These are phyloP conservation scores for Trichoderma brevicompactum DNA, from an alignment of 2,329 filamentous ascomycete genomes.

Conservation along the genomic window DNA sequence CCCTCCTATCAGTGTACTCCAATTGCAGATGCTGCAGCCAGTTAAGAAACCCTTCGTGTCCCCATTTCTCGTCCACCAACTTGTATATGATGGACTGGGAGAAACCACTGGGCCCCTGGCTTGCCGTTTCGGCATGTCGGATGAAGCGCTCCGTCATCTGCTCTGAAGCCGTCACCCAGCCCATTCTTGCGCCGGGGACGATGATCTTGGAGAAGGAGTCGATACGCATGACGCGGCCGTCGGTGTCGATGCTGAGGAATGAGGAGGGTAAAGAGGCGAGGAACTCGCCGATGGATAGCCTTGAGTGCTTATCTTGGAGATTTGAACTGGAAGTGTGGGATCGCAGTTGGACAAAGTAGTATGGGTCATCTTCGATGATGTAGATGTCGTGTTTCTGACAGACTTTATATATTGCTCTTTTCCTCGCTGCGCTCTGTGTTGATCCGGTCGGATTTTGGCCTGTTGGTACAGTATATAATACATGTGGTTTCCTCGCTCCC, in stretches of 20 bases:
- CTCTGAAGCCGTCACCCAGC: conserved; percentile 87
- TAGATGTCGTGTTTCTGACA: conserved; percentile 77
- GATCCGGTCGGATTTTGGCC: conserved; percentile 86
- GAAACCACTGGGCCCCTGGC: conserved; percentile 86
- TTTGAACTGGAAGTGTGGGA: conserved; percentile 37
- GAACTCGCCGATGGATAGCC: conserved; percentile 70
- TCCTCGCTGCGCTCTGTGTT: conserved; percentile 67
- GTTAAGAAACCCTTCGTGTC: conserved; percentile 83
- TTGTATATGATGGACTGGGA: conserved; percentile 85
- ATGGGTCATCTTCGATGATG: conserved; percentile 85
- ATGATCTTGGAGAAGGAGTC: conserved; percentile 95
- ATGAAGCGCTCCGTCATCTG: conserved; percentile 83
- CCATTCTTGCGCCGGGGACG: conserved; percentile 77
- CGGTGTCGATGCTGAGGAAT: conserved; percentile 77
- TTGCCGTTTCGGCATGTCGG: conserved; percentile 80
- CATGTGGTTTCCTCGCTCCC: conserved; percentile 48
- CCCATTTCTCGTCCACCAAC: conserved; percentile 92
- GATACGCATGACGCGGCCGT: conserved; percentile 86
- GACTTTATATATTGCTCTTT: conserved; percentile 71
- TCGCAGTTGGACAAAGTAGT: conserved; percentile 89
- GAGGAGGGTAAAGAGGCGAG: conserved; percentile 66
- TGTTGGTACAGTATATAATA: conserved; percentile 64
- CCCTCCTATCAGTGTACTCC: conserved; percentile 78
- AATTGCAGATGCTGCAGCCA: conserved; percentile 84
- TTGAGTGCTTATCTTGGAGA: conserved; percentile 56